Evolutionary conservation across 139 green algal species (phyloP), one percentile per base, ranked within the genome.

Genomic region (Picochlorum sp.): DNA sequence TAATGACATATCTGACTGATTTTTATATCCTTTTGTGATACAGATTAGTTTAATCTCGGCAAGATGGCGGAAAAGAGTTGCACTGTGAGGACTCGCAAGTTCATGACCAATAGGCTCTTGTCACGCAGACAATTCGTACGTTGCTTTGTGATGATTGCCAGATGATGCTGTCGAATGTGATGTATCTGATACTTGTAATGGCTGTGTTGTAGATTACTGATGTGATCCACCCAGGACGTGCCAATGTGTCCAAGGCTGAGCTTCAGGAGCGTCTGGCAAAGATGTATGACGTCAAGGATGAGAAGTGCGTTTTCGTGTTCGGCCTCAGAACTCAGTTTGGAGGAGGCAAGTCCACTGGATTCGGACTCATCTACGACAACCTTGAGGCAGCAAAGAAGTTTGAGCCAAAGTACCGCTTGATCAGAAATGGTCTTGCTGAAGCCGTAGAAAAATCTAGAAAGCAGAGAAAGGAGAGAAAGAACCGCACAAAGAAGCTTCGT

Each of bases 401-500:
- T 74, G 94, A 99, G 86, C 94, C 92, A 67, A 97, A 96, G 77
- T 91, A 98, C 87, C 79, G 94, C 49, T 80, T 96, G 52, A 75
- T 94, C 69, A 76, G 88, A 82, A 89, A 91, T 74, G 92, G 89
- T 16, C 77, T 98, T 74, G 81, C 74, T 20, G 84, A 86, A 65
- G 82, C 79, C 60, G 76, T 92, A 34, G 70, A 88, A 51, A 91
- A 88, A 84, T 94, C 85, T n/a, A 78, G 94, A 44, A 99, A 99
- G 89, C 91, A 98, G 83, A 95, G 95, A 74, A 99, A 99, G 90
- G 94, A 99, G 86, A 71, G 92, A 32, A 97, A 97, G 81, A 98
- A 98, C 88, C 82, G 94, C 49, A 74, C 82, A 49, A 94, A 90
- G 82, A 96, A 95, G 82, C 64, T 97, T 45, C 86, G 94, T 54